These are phyloP conservation scores for Blumeriella jaapii DNA, from an alignment of 2,329 filamentous ascomycete genomes.

Conservation along the genomic window DNA sequence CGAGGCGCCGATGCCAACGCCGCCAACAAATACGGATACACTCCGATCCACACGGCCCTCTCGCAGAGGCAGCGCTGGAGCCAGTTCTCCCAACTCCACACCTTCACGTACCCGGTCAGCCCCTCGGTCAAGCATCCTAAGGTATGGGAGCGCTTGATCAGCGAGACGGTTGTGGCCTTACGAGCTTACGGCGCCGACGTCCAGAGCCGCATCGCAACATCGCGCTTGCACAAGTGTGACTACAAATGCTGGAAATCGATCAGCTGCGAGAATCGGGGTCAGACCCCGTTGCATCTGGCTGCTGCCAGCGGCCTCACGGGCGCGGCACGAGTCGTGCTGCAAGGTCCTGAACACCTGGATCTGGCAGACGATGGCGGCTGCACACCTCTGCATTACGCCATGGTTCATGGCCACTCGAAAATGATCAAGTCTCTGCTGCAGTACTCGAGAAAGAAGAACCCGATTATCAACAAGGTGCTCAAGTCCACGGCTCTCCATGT, in stretches of 20 bases:
- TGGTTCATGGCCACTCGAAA: slow-evolving; percentile 1
- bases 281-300: slow-evolving; percentile 1
- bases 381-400: slow-evolving; percentile 1
- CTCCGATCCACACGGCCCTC: slow-evolving; percentile 1
- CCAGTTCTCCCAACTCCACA: not conserved
- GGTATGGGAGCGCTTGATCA: not conserved
- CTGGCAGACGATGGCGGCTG: not conserved
- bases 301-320: not conserved
- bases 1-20: slow-evolving; percentile 3
- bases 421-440: not conserved
- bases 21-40: slow-evolving; percentile 1
- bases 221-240: not conserved
- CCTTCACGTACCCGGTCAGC: not conserved
- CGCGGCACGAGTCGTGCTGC: not conserved
- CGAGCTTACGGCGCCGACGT: slow-evolving; percentile 1
- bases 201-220: not conserved
- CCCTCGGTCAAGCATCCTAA: not conserved
- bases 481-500: slow-evolving; percentile 1
- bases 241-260: slow-evolving; percentile 3
- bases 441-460: not conserved
- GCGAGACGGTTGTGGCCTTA: too few species aligned
- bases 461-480: not conserved
- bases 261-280: slow-evolving; percentile 1
- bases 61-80: not conserved
- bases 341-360: not conserved